Evolutionary conservation across 257 asterid genomes (phyloP).

Genomic region (Scutellaria galericulata): DNA sequence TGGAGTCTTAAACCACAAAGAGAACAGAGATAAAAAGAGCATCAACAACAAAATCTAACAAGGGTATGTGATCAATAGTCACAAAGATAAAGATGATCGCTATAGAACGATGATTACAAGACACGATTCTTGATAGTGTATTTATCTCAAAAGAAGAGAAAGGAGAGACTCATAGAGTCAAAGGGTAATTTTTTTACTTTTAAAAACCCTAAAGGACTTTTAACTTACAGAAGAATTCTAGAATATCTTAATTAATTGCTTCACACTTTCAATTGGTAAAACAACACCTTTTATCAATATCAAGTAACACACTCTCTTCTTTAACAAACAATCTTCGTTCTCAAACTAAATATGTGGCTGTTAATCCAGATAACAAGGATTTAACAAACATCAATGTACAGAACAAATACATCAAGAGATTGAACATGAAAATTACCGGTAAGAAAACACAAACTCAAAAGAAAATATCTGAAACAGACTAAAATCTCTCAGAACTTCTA

Average conservation of each 20-base stretch:
- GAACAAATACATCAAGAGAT: background rate
- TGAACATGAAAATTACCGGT: background rate
- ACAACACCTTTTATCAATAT: conserved; percentile 39
- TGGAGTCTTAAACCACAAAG: too few relatives aligned
- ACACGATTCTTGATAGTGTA: too few relatives aligned
- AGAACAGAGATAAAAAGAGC: conserved; percentile 3
- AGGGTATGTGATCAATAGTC: conserved; percentile 14
- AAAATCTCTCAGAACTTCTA: background rate
- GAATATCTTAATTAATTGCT: conserved; percentile 38
- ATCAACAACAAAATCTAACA: conserved; percentile 10
- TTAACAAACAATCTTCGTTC: conserved; percentile 38
- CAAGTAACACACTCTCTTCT: conserved; percentile 40
- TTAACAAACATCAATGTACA: background rate
- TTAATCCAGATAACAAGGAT: conserved; percentile 16
- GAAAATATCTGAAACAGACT: background rate
- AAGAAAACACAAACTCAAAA: background rate
- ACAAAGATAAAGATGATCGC: background rate
- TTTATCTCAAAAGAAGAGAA: conserved; percentile 16
- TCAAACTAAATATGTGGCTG: background rate
- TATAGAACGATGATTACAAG: too few relatives aligned
- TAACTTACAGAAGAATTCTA: background rate
- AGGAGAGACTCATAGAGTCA: conserved; percentile 28
- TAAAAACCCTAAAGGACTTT: background rate
- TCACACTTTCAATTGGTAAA: conserved; percentile 33
- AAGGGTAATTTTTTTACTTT: background rate